Percentiles rank a stretch among this genome's conserved stretches.
These are phyloP conservation scores for Capsicum rhomboideum DNA, from an alignment of 257 asterid species.

Conservation along the genomic window DNA sequence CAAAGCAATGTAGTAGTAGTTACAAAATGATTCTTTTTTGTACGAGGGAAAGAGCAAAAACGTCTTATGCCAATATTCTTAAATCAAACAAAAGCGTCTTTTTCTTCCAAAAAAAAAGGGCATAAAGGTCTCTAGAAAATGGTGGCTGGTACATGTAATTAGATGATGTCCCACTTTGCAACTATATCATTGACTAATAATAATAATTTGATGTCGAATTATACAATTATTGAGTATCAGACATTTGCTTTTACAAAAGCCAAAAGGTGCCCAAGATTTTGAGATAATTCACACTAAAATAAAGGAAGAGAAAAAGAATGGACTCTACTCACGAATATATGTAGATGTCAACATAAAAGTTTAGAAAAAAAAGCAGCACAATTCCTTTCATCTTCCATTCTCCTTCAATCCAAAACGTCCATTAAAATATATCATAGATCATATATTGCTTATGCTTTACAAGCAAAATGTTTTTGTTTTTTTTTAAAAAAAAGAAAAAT, in stretches of 20 bases:
- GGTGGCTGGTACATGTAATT: not conserved
- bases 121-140: not conserved
- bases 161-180: not conserved
- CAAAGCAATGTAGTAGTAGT: not conserved
- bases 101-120: not conserved
- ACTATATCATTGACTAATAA: not conserved
- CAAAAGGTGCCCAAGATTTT: not conserved
- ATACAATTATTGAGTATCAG: not conserved
- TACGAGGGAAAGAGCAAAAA: not conserved
- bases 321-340: not conserved
- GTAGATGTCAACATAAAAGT: not conserved
- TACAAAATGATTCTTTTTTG: not conserved
- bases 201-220: not conserved
- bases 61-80: not conserved
- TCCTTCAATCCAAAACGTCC: not conserved
- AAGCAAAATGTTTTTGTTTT: too few relatives aligned
- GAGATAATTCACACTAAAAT: not conserved
- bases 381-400: not conserved
- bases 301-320: not conserved
- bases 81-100: not conserved
- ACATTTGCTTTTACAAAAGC: not conserved
- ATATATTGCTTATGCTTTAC: not conserved
- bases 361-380: not conserved
- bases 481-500: too few relatives aligned
- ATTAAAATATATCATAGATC: not conserved